Base-by-base conservation (phyloP, 805 yeast genomes). In the Saccharomyces kudriavzevii region DNA sequence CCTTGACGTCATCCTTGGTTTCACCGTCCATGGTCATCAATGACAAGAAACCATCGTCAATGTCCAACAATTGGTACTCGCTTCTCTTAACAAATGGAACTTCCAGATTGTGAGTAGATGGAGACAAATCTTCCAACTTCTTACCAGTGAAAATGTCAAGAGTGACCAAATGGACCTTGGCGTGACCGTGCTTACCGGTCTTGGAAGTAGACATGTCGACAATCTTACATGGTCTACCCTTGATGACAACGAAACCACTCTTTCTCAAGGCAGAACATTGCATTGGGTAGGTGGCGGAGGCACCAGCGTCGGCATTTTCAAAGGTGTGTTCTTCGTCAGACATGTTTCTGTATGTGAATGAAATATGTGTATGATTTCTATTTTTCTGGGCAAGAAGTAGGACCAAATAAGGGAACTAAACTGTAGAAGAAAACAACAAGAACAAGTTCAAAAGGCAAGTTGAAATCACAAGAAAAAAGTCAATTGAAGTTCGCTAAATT, bases 101-200 rank as follows among this genome's bases (percentile, higher is more conserved):
- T 80, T 92, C 97, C 98, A 94, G 91, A 82, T 94, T 94, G 85
- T 94, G 99, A 81, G 99, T 94, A 62, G 99, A 94, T 80, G 99
- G 99, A 67, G 99, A 94, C 77, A 94, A 87, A 81, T 94, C 99
- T 85, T 94, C 99, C 78, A 91, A 85, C 84, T 94, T 94, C 91
- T 94, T 94, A 78, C 89, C 87, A 71, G 99, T 94, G 92, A 94
- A 94, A 77, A 94, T 92, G 77, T 94, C 99, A 70, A 88, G 85
- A 74, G 98, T 98, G 66, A 94, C 98, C 80, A 94, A 84, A 80
- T 94, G 98, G 78, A 94, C 99, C 85, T 94, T 94, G 77, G 99
- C 99, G 94, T 94, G 99, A 82, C 99, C 99, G 87, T 94, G 99
- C 97, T 94, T 94, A 81, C 99, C 99, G 70, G 99, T 94, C 87